Evolutionary conservation across 495 filamentous ascomycete genomes (phyloP).

Genomic region (Annulohypoxylon stygium): DNA sequence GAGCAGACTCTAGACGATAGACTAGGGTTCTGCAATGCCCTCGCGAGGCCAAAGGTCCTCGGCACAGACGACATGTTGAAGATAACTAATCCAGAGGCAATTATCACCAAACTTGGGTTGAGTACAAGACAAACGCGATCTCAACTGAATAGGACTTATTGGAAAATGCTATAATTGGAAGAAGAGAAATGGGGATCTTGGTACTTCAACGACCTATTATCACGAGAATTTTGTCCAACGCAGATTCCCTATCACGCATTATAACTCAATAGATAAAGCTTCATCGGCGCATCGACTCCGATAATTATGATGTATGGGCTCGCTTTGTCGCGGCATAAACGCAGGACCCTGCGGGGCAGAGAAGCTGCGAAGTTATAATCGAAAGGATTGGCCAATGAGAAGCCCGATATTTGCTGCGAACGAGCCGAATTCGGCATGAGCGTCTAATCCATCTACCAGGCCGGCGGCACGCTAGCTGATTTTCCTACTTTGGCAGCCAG

Average conservation of each 20-base stretch:
- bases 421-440: slow-evolving; percentile 48
- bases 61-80: slow-evolving; percentile 37
- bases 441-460: slow-evolving; percentile 25
- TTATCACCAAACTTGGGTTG: not conserved
- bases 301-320: slow-evolving; percentile 42
- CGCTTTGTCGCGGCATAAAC: slow-evolving; percentile 47
- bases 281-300: slow-evolving; percentile 43
- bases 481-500: slow-evolving; percentile 15
- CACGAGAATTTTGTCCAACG: not conserved
- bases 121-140: not conserved
- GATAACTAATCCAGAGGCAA: not conserved
- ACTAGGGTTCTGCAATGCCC: slow-evolving; percentile 37
- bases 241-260: slow-evolving; percentile 30
- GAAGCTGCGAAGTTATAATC: slow-evolving; percentile 28
- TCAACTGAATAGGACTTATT: slow-evolving; percentile 9
- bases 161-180: not conserved
- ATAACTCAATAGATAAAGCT: slow-evolving; percentile 27
- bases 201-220: not conserved
- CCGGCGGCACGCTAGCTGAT: slow-evolving; percentile 10
- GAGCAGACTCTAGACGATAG: slow-evolving; percentile 40
- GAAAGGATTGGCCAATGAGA: slow-evolving; percentile 37
- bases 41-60: slow-evolving; percentile 43
- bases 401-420: slow-evolving; percentile 29
- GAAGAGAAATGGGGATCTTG: slow-evolving; percentile 19
- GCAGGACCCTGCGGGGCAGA: slow-evolving; percentile 29